A percentile compares a stretch with the other conserved stretches of the same genome.
Conservation (phyloP, 2,329 filamentous ascomycete species). For the Exophiala mesophila region DNA sequence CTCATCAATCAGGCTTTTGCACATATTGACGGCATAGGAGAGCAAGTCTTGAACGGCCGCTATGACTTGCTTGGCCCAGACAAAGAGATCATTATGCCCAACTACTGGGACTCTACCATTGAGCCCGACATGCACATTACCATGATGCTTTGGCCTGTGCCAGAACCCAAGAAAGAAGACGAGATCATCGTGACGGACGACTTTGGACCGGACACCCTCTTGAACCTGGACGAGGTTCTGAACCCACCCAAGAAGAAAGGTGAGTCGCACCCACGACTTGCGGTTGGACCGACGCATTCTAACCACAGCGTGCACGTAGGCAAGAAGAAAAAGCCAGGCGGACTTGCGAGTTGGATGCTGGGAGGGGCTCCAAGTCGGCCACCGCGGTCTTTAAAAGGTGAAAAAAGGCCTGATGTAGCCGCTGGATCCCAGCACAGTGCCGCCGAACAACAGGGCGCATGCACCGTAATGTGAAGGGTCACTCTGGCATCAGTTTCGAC, state of each 20-base stretch:
- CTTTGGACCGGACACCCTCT: conserved; percentile 12
- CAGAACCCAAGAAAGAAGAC: conserved; percentile 40
- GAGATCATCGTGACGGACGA: conserved; percentile 12
- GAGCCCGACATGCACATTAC: conserved; percentile 70
- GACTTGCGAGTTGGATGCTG: conserved; percentile 43
- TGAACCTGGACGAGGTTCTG: conserved; percentile 23
- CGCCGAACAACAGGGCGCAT: conserved; percentile 24
- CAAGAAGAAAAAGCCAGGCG: conserved; percentile 26
- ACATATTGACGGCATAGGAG: conserved; percentile 70
- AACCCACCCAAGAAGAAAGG: conserved; percentile 22
- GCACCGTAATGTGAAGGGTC: conserved; percentile 32
- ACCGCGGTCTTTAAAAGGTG: conserved; percentile 39
- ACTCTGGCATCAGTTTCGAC: too few relatives aligned
- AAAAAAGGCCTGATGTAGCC: conserved; percentile 42
- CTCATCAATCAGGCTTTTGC: conserved; percentile 79
- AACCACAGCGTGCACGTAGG: neutral
- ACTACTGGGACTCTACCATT: conserved; percentile 75
- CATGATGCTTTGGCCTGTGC: conserved; percentile 63
- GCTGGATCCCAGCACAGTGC: conserved; percentile 29
- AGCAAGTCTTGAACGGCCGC: conserved; percentile 70
- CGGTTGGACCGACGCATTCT: neutral
- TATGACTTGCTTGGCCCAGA: conserved; percentile 76
- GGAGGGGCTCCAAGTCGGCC: conserved; percentile 28
- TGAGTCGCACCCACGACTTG: conserved; percentile 7
- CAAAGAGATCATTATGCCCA: conserved; percentile 75